Percentiles rank a stretch among this genome's conserved stretches.
Conservation (phyloP, 2,329 filamentous ascomycete species). For the Fusarium nygamai region DNA sequence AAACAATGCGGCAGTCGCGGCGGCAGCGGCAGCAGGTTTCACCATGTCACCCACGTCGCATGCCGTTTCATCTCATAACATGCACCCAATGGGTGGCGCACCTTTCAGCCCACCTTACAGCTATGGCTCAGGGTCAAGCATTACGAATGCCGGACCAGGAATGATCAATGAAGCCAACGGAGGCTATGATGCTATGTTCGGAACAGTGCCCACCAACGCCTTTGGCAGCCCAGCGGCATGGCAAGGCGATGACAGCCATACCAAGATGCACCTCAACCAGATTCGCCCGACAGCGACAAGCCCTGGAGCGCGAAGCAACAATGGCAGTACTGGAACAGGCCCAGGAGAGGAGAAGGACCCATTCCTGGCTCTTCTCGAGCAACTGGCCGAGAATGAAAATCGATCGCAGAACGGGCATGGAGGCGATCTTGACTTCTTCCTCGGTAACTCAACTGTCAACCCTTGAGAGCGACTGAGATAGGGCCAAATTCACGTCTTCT, state of each 20-base stretch:
- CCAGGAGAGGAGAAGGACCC: slow-evolving; percentile 78
- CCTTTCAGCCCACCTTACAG: slow-evolving; percentile 57
- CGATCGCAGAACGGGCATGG: slow-evolving; percentile 68
- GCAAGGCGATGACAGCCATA: slow-evolving; percentile 53
- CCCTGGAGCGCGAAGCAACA: slow-evolving; percentile 60
- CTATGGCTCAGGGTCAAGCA: slow-evolving; percentile 48
- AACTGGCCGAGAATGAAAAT: slow-evolving; percentile 84
- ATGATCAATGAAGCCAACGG: slow-evolving; percentile 47
- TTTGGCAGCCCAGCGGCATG: slow-evolving; percentile 64
- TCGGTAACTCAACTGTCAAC: slow-evolving; percentile 50
- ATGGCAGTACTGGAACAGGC: slow-evolving; percentile 59
- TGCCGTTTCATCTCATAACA: slow-evolving; percentile 36
- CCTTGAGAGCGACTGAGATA: slow-evolving; percentile 6
- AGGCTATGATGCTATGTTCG: slow-evolving; percentile 70
- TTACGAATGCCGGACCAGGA: slow-evolving; percentile 41
- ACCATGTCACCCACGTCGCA: slow-evolving; percentile 37
- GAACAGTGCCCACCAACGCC: slow-evolving; percentile 62
- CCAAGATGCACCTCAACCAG: slow-evolving; percentile 33
- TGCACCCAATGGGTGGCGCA: slow-evolving; percentile 45
- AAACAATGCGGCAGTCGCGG: slow-evolving; percentile 49
- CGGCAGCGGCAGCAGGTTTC: slow-evolving; percentile 52
- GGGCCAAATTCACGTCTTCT: not conserved
- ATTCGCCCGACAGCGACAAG: slow-evolving; percentile 44
- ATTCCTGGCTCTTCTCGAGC: slow-evolving; percentile 81
- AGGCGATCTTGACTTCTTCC: slow-evolving; percentile 82